These are phyloP conservation scores for Thraustotheca clavata DNA, from an alignment of 352 stramenopile species.

Conservation along the genomic window DNA sequence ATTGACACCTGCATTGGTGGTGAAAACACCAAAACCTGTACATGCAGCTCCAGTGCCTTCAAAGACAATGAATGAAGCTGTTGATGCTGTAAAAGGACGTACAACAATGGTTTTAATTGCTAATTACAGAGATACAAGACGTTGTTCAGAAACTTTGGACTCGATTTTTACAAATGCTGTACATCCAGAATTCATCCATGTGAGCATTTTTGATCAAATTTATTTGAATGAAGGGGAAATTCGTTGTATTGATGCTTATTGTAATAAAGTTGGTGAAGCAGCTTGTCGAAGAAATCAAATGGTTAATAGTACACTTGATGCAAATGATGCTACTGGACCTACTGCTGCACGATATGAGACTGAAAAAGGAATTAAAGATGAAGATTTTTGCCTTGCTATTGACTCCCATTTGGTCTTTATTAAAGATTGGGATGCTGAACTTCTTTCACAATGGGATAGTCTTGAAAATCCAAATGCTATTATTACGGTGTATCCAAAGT, in stretches of 20 bases:
- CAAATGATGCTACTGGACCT: constrained; percentile 51
- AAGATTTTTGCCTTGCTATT: constrained; percentile 75
- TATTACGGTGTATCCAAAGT: constrained; percentile 77
- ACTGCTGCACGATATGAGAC: constrained; percentile 65
- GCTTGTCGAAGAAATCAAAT: constrained; percentile 54
- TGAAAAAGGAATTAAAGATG: constrained; percentile 62
- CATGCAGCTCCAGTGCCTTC: constrained; percentile 19
- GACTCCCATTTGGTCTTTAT: constrained; percentile 77
- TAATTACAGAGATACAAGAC: constrained; percentile 74
- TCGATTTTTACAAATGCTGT: constrained; percentile 71
- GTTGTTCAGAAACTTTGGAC: constrained; percentile 64
- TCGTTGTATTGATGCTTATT: constrained; percentile 55
- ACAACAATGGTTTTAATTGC: constrained; percentile 67
- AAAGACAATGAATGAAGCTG: constrained; percentile 32
- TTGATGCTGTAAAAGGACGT: constrained; percentile 41
- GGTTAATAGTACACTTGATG: constrained; percentile 60
- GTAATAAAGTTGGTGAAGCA: constrained; percentile 49
- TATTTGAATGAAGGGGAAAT: constrained; percentile 57
- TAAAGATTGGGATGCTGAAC: constrained; percentile 62
- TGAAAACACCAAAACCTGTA: constrained; percentile 11
- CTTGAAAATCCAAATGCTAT: constrained; percentile 63
- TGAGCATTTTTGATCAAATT: constrained; percentile 69
- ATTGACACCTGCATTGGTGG: background rate
- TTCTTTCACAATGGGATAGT: constrained; percentile 61
- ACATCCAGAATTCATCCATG: constrained; percentile 40